phyloP scores from a whole-genome alignment of 345 rosid species.

The Isatis tinctoria region DNA sequence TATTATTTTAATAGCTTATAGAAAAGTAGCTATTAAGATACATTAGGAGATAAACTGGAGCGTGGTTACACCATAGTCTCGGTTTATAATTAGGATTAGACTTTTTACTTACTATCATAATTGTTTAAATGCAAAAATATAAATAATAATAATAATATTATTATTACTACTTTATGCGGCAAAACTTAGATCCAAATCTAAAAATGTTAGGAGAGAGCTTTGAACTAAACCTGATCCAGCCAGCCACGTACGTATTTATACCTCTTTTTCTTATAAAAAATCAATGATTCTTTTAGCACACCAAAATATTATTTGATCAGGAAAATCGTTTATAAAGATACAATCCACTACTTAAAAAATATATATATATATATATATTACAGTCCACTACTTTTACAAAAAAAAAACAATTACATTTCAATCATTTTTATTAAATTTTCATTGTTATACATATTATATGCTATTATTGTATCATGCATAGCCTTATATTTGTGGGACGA shows the following conservation, averaged over 20 bases:
- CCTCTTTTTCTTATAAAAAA: background rate
- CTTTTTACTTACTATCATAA: too few species aligned
- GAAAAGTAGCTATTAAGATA: too few species aligned
- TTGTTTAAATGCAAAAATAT: too few species aligned
- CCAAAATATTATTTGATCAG: background rate
- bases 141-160: too few species aligned
- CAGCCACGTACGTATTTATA: background rate
- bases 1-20: too few species aligned
- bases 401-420: background rate
- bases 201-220: background rate
- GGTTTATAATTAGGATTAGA: too few species aligned
- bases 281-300: background rate
- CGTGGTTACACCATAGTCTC: too few species aligned
- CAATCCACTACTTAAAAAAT: background rate
- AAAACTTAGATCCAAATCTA: background rate
- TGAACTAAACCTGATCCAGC: background rate
- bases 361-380: too few species aligned
- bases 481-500: background rate
- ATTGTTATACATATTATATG: background rate
- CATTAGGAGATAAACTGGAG: too few species aligned
- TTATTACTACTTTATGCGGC: too few species aligned
- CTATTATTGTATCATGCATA: background rate
- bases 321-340: background rate
- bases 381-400: background rate
- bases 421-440: background rate